Evolutionary conservation across 192 early-diverging fungal species (phyloP).

Genomic region (Helicostylum pulchrum): DNA sequence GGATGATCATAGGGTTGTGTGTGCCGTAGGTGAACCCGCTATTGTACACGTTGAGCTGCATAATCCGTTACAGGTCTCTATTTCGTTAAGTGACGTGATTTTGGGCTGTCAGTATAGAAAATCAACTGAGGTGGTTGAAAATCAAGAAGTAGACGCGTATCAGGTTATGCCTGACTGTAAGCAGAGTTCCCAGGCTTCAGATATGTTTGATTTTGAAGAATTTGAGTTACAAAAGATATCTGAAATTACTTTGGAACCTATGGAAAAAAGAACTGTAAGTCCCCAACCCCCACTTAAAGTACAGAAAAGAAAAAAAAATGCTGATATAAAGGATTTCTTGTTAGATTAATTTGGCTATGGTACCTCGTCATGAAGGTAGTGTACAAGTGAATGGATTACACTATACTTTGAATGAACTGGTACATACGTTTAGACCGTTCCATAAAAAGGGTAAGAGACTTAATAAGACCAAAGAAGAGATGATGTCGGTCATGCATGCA

Average conservation of each 20-base stretch:
- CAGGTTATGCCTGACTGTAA: constrained; percentile 11
- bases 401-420: constrained; percentile 73
- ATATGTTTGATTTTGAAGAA: constrained; percentile 34
- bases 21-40: constrained; percentile 77
- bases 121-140: constrained; percentile 24
- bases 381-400: constrained; percentile 71
- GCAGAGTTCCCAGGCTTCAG: constrained; percentile 5
- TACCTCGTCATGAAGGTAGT: constrained; percentile 72
- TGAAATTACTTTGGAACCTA: constrained; percentile 48
- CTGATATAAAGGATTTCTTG: background rate
- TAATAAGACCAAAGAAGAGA: constrained; percentile 75
- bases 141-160: background rate
- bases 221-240: constrained; percentile 61
- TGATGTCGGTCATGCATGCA: constrained; percentile 55
- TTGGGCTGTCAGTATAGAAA: constrained; percentile 53
- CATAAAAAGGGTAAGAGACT: constrained; percentile 64
- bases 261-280: constrained; percentile 46
- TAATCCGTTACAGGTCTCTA: constrained; percentile 73
- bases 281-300: no score
- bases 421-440: constrained; percentile 70
- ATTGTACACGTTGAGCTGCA: constrained; percentile 59
- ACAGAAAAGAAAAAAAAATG: background rate
- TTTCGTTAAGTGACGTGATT: constrained; percentile 61
- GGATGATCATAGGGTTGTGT: constrained; percentile 53
- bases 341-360: constrained; percentile 64